Percentiles rank a stretch among this genome's conserved stretches.
Conservation (phyloP, 495 filamentous ascomycete species). For the Aspergillus saccharolyticus region DNA sequence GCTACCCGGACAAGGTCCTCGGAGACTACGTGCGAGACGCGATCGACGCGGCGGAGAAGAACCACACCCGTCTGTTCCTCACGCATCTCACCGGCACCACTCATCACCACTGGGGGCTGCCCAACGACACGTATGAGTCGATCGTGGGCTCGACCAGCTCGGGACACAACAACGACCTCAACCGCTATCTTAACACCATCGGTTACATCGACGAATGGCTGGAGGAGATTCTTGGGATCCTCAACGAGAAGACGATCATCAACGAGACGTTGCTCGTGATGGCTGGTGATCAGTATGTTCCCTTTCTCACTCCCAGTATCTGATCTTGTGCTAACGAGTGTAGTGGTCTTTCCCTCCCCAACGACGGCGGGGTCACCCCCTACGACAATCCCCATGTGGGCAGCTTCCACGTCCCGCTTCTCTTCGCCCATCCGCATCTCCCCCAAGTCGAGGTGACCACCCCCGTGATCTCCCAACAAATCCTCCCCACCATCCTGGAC, state of each 20-base stretch:
- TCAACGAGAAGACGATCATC: conserved; percentile 44
- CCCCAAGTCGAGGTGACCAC: conserved; percentile 38
- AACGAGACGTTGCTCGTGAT: conserved; percentile 48
- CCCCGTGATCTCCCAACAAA: conserved; percentile 41
- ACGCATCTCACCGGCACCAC: conserved; percentile 47
- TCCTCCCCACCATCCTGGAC: conserved; percentile 48
- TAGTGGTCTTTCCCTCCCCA: conserved; percentile 40
- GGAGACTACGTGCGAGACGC: conserved; percentile 44
- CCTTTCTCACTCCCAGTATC: background rate
- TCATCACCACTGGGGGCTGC: conserved; percentile 44
- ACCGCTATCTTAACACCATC: conserved; percentile 40
- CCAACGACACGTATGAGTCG: conserved; percentile 31
- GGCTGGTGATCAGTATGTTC: conserved; percentile 40
- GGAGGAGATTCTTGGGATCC: conserved; percentile 36
- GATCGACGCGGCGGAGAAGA: conserved; percentile 38
- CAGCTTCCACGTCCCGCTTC: conserved; percentile 48
- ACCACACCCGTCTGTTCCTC: conserved; percentile 42
- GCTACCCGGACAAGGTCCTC: conserved; percentile 42
- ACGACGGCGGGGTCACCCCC: conserved; percentile 40
- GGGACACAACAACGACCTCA: conserved; percentile 30
- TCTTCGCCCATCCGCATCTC: conserved; percentile 44
- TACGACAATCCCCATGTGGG: conserved; percentile 48
- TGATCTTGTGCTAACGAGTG: background rate
- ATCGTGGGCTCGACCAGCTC: conserved; percentile 22
- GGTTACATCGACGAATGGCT: conserved; percentile 44